Base-by-base conservation (phyloP, 2,329 filamentous ascomycete genomes). In the Monilinia fructigena region DNA sequence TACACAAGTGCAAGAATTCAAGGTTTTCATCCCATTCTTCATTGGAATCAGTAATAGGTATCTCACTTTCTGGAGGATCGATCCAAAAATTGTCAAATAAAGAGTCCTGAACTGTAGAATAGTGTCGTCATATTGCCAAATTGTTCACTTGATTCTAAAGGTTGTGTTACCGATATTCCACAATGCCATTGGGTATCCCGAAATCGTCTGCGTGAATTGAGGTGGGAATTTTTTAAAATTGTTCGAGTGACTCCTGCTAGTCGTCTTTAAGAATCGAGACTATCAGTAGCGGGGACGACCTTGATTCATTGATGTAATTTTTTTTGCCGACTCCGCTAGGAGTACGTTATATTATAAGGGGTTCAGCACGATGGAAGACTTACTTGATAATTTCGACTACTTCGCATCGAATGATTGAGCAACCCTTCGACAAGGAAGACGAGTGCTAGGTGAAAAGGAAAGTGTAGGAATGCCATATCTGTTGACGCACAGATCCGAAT, bases 391-490 rank as follows among this genome's bases (percentile, higher is more conserved):
- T 67, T 63, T 72, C 69, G 7, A 68, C 55, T 23, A 73, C 55
- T 60, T 72, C 63, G 70, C 71, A 72, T n/a, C 70, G 55, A 40
- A 73, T 67, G 40, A 72, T 50, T 72, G 69, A 2, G 70, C 63
- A 2, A 48, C 64, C 83, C 84, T 74, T 86, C 84, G 3, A 85
- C 80, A 6, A 84, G 77, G n/a, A 86, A 80, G 26, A 86, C 81
- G 26, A 86, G 79, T 20, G 80, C 77, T 3, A 85, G 79, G 70
- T 86, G 84, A 67, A 86, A 82, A 0, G 83, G 83, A 69, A 86
- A 86, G 73, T 86, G 84, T 2, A 82, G 72, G 7, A 80, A 73
- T 1, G 80, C 79, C 80, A 82, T 47, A 74, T 56, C 55, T 70
- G 69, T 45, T 71, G 66, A 14, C 71, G 68, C 16, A 71, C 58